A percentile compares a stretch with the other conserved stretches of the same genome.
phyloP scores from a whole-genome alignment of 2,329 filamentous ascomycete species.

The Pyrenochaeta sp. region DNA sequence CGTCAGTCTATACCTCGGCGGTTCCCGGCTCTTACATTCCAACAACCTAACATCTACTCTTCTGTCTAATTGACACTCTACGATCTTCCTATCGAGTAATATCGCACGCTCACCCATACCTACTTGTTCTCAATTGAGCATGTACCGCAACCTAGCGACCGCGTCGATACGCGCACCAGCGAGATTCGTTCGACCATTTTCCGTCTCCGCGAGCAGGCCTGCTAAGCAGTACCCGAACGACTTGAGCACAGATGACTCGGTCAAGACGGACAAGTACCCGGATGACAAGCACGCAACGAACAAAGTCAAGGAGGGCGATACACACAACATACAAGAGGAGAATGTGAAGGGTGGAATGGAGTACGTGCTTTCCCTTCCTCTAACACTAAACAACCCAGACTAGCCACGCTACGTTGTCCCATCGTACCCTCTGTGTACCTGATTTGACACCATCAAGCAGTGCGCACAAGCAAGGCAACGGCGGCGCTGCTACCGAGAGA shows the following conservation, averaged over 20 bases:
- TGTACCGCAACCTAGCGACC: conserved; percentile 22
- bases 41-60: background rate
- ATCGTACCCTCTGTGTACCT: background rate
- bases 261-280: conserved; percentile 32
- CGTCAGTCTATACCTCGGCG: conserved; percentile 1
- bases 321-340: conserved; percentile 45
- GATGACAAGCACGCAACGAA: conserved; percentile 40
- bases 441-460: conserved; percentile 23
- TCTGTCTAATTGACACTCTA: background rate
- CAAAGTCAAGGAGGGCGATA: conserved; percentile 44
- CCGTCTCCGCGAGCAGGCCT: conserved; percentile 16
- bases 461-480: conserved; percentile 37
- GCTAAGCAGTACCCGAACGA: conserved; percentile 26
- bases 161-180: conserved; percentile 10
- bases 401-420: background rate
- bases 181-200: conserved; percentile 21
- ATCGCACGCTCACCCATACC: background rate
- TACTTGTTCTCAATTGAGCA: background rate
- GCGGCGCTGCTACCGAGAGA: conserved; percentile 52
- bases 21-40: background rate
- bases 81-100: background rate
- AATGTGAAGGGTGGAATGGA: conserved; percentile 41
- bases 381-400: background rate
- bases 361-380: conserved; percentile 34
- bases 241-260: conserved; percentile 16